Base-by-base conservation (phyloP, 2,329 filamentous ascomycete genomes). In the Nothophaeocryptopus gaeumannii region DNA sequence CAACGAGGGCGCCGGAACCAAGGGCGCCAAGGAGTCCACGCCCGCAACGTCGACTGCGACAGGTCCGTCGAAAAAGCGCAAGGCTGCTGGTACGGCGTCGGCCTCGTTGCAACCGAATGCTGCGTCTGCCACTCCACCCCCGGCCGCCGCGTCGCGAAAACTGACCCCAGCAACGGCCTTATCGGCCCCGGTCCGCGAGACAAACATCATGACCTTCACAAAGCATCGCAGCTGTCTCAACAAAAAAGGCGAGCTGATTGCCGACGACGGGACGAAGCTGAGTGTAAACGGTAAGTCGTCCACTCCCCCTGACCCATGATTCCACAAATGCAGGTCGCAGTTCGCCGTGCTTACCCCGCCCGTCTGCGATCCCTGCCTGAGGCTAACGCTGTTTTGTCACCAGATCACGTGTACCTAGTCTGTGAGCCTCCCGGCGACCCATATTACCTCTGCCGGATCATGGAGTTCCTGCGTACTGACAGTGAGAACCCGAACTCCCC, bases 401-500 rank as follows among this genome's bases (percentile, higher is more conserved):
- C 65, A 87, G 85, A 88, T 72, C 83, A 97, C 75, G 89, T 96
- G 60, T 99, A 97, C 76, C 82, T 97, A 56, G 87, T 99, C 57
- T 97, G 91, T 73, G 93, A 99, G 72, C 93, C 93, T 43, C 93
- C 93, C 12, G 93, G 93, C 45, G 93, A 99, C 73, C 93, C 93
- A 47, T 99, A 99, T 74, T 99, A 99, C 70, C 77, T 99, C 58
- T 93, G 88, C 57, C 88, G 93, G 62, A 93, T 99, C 69, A 99
- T 99, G 93, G 92, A 99, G 70, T 97, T 97, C 68, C 76, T 96
- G 62, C 89, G 95, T 65, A 75, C 79, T 64, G 83, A 91, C 63
- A 89, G 68, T 43, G 70, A 92, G 65, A 82, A 91, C 68, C 73
- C 77, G 32, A 78, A 77, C 47, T 81, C 83, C 51, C 85, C 87